phyloP scores from a whole-genome alignment of 2,329 filamentous ascomycete genomes.

The Calonectria hongkongensis region DNA sequence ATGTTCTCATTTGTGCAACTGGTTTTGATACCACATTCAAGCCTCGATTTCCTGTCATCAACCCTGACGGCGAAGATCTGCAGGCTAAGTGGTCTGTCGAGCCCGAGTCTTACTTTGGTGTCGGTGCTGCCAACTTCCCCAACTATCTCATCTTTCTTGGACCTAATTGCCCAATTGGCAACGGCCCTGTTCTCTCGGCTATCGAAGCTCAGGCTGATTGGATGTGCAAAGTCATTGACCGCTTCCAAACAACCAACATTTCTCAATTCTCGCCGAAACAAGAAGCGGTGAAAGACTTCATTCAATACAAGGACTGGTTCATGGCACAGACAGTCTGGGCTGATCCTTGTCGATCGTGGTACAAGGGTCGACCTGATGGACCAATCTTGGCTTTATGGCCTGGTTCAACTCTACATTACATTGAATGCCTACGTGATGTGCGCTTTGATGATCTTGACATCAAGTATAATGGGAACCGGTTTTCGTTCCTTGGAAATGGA shows the following conservation, averaged over 20 bases:
- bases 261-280: constrained; percentile 65
- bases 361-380: constrained; percentile 66
- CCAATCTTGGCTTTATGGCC: constrained; percentile 64
- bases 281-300: constrained; percentile 70
- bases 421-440: constrained; percentile 67
- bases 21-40: constrained; percentile 73
- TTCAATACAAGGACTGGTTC: constrained; percentile 65
- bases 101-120: constrained; percentile 72
- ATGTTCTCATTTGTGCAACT: constrained; percentile 75
- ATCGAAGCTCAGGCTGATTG: constrained; percentile 70
- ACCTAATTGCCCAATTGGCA: constrained; percentile 63
- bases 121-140: constrained; percentile 70
- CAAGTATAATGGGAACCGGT: constrained; percentile 60
- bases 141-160: constrained; percentile 73
- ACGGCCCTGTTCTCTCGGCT: constrained; percentile 62
- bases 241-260: constrained; percentile 67
- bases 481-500: constrained; percentile 65
- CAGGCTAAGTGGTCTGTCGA: constrained; percentile 68
- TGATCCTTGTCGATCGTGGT: constrained; percentile 66
- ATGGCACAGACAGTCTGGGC: constrained; percentile 65
- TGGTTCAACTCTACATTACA: constrained; percentile 67
- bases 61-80: constrained; percentile 68
- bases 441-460: constrained; percentile 69
- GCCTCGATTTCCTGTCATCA: constrained; percentile 70
- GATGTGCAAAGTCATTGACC: constrained; percentile 69